Evolutionary conservation across 305 asterid genomes (phyloP), one percentile per base, ranked within the genome.

Genomic region (Ilex paraguariensis): DNA sequence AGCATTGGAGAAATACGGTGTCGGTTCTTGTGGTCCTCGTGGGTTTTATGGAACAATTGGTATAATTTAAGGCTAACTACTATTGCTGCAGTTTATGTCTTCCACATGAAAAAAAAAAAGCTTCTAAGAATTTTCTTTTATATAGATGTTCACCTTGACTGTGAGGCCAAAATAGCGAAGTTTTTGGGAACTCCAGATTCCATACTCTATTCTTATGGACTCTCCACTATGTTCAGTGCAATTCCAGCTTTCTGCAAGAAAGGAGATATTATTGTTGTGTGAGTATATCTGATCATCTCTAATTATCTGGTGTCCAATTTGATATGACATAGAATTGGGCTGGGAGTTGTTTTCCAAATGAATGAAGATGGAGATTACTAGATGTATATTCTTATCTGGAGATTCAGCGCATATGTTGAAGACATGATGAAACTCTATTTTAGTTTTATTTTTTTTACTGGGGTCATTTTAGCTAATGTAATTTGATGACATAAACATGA

Each of bases 1-100:
- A 75, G 84, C 99, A 55, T 72, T 93, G 79, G 96, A 87, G 82
- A 90, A 93, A 82, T 93, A 93, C 71, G 99, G 99, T 70, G 99
- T 93, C 56, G 99, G 99, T 63, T 93, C 99, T 61, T 93, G 99
- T 71, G 99, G 99, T 66, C 96, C 96, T 75, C 99, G 97, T 74
- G 95, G 95, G 70, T 93, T 93, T 72, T 93, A 93, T 79, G 99
- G 99, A 75, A 93, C 99, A 70, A 90, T 93, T 66, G 99, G 99
- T 93, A 85, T 63, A 76, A 67, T 51, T 56, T 71, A 55, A 28
- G 48, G 54, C 42, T 42, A 62, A 21, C 59, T 49, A 62, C 44
- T 65, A 33, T 40, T 65, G 60, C 30, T 57, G 62, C 14, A n/a
- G 33, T 30, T 31, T 69, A 39, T 17, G 39, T 53, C 56, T 40